A percentile compares a stretch with the other conserved stretches of the same genome.
phyloP scores from a whole-genome alignment of 2,329 filamentous ascomycete genomes.

The Tolypocladium sp. region DNA sequence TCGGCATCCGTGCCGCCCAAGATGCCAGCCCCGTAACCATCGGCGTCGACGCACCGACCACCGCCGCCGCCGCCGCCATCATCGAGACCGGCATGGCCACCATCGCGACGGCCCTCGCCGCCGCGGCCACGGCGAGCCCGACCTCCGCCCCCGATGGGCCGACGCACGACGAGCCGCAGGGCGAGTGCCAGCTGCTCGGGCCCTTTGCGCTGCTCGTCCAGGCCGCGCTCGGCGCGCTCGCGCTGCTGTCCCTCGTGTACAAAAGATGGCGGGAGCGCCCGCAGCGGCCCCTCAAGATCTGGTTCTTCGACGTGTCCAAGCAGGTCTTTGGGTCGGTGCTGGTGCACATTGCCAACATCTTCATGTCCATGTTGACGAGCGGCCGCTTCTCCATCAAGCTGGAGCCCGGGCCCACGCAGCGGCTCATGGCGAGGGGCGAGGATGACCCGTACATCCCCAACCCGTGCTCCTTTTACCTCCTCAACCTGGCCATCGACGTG shows the following conservation, averaged over 20 bases:
- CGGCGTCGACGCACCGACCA: slow-evolving; percentile 10
- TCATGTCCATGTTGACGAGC: slow-evolving; percentile 93
- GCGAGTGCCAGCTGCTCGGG: slow-evolving; percentile 80
- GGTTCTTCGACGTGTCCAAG: slow-evolving; percentile 96
- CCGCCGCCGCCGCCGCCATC: slow-evolving; percentile 1
- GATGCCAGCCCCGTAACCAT: slow-evolving; percentile 1
- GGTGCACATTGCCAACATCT: slow-evolving; percentile 83
- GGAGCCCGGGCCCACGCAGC: slow-evolving; percentile 30
- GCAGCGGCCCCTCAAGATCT: slow-evolving; percentile 87
- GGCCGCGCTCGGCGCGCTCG: slow-evolving; percentile 72
- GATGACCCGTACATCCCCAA: slow-evolving; percentile 64
- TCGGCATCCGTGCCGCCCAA: background rate
- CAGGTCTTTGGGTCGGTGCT: slow-evolving; percentile 91
- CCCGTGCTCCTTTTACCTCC: slow-evolving; percentile 90
- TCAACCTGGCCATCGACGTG: slow-evolving; percentile 93
- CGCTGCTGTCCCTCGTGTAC: slow-evolving; percentile 78
- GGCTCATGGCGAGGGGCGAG: slow-evolving; percentile 29
- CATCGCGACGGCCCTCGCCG: slow-evolving; percentile 10
- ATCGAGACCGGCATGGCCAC: slow-evolving; percentile 5
- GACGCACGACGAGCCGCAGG: slow-evolving; percentile 39
- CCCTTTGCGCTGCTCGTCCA: slow-evolving; percentile 89
- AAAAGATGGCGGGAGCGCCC: slow-evolving; percentile 90
- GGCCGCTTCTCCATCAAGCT: slow-evolving; percentile 67
- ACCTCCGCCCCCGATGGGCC: slow-evolving; percentile 13
- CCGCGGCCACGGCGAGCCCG: slow-evolving; percentile 18